These are phyloP conservation scores for Eucalyptus pumila DNA, from an alignment of 345 rosid species.

Conservation along the genomic window DNA sequence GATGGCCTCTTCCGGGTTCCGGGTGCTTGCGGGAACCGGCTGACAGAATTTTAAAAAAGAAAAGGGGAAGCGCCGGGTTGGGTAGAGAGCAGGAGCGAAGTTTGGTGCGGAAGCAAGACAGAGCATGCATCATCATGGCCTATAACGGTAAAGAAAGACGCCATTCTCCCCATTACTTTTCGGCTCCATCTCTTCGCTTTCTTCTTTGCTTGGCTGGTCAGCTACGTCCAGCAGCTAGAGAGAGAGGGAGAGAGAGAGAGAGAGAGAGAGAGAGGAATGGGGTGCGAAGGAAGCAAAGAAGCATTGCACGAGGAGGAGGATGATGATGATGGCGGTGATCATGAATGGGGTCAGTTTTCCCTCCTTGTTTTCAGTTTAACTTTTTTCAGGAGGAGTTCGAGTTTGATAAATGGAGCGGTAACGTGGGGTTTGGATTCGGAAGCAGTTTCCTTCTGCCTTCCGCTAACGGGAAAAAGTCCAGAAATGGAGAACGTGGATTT, in stretches of 20 bases:
- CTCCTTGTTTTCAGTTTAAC: background rate
- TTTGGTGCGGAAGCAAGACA: background rate
- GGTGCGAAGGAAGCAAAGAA: slow-evolving; percentile 2
- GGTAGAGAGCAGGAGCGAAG: background rate
- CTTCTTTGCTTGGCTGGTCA: background rate
- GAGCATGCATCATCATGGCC: background rate
- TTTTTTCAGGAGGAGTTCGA: background rate
- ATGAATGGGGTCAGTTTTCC: background rate
- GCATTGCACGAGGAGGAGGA: background rate
- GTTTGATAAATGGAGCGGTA: background rate
- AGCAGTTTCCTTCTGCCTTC: background rate
- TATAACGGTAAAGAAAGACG: background rate
- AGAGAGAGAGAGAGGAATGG: background rate
- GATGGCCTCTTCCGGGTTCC: background rate
- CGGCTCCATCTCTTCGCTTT: background rate
- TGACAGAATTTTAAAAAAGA: background rate
- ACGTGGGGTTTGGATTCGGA: background rate
- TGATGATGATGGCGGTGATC: background rate
- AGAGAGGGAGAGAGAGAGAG: background rate
- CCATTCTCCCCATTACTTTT: background rate
- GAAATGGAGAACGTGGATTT: background rate
- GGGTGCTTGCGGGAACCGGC: background rate
- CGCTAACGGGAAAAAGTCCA: background rate
- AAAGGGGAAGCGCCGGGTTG: background rate
- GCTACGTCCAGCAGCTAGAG: background rate